Evolutionary conservation across 441 rosid genomes (phyloP).

Genomic region (Pelargonium fulgidum): DNA sequence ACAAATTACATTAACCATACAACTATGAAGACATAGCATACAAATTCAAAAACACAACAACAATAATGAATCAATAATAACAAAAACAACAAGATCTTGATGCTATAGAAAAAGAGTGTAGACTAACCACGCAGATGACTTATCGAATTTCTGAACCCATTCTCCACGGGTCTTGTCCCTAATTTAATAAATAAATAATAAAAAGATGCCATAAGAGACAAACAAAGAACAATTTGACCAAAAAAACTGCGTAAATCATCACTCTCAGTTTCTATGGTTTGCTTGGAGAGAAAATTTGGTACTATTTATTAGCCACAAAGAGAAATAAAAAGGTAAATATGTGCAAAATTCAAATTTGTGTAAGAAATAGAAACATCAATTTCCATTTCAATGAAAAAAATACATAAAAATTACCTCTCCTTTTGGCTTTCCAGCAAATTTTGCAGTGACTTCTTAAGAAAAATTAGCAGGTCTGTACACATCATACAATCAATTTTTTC

Average conservation of each 20-base stretch:
- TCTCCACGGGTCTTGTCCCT: neutral
- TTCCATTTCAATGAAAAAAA: no score
- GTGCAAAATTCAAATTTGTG: no score
- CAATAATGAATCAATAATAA: no score
- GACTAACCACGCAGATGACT: neutral
- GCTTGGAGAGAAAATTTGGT: no score
- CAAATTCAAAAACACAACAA: neutral
- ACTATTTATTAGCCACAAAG: no score
- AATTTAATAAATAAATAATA: neutral
- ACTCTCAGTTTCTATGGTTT: no score
- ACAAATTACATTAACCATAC: neutral
- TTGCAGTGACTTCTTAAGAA: conserved; percentile 60
- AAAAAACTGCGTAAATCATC: no score
- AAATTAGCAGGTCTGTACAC: conserved; percentile 54
- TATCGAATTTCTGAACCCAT: neutral
- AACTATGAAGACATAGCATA: neutral
- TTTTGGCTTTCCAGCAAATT: conserved; percentile 79
- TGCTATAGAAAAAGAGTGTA: neutral
- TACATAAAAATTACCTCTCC: conserved; percentile 89
- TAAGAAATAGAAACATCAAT: no score
- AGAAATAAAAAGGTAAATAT: no score
- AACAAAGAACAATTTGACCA: neutral
- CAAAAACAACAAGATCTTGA: neutral
- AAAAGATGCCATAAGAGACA: neutral
- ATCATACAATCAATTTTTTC: neutral